Evolutionary conservation across 2,329 filamentous ascomycete species (phyloP).

Genomic region (Hypoxylon rubiginosum): DNA sequence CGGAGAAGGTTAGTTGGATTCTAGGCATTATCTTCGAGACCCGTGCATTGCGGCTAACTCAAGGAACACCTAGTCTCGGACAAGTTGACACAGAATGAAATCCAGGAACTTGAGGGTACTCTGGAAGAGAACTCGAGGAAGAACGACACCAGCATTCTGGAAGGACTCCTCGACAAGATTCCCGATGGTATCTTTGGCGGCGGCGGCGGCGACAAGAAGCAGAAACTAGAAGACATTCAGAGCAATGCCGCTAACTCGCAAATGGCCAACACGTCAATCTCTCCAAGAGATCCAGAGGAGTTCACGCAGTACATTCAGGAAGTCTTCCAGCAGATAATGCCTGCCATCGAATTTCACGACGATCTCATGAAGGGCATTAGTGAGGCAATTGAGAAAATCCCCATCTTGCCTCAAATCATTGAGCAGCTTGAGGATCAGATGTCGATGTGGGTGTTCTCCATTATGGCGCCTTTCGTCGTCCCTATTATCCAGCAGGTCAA

Average conservation of each 20-base stretch:
- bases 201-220: slow-evolving; percentile 77
- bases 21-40: not conserved
- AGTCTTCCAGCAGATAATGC: slow-evolving; percentile 84
- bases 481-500: slow-evolving; percentile 91
- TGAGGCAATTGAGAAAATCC: slow-evolving; percentile 85
- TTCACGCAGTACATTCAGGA: slow-evolving; percentile 83
- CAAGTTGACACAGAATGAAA: slow-evolving; percentile 91
- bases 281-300: slow-evolving; percentile 84
- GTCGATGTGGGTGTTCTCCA: slow-evolving; percentile 90
- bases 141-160: slow-evolving; percentile 79
- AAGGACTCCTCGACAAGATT: slow-evolving; percentile 84
- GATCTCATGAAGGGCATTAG: slow-evolving; percentile 85
- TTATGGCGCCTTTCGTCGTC: slow-evolving; percentile 88
- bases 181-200: slow-evolving; percentile 84
- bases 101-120: slow-evolving; percentile 88
- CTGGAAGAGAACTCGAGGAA: slow-evolving; percentile 74
- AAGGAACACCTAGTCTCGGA: slow-evolving; percentile 73
- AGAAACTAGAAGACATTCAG: slow-evolving; percentile 84
- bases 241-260: slow-evolving; percentile 80
- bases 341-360: slow-evolving; percentile 91
- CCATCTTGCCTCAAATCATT: slow-evolving; percentile 84
- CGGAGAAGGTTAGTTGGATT: slow-evolving; percentile 65
- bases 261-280: slow-evolving; percentile 80
- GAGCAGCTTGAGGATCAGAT: slow-evolving; percentile 90
- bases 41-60: slow-evolving; percentile 26